Evolutionary conservation across 2,329 filamentous ascomycete species (phyloP).

Genomic region (Aspergillus costaricaensis): DNA sequence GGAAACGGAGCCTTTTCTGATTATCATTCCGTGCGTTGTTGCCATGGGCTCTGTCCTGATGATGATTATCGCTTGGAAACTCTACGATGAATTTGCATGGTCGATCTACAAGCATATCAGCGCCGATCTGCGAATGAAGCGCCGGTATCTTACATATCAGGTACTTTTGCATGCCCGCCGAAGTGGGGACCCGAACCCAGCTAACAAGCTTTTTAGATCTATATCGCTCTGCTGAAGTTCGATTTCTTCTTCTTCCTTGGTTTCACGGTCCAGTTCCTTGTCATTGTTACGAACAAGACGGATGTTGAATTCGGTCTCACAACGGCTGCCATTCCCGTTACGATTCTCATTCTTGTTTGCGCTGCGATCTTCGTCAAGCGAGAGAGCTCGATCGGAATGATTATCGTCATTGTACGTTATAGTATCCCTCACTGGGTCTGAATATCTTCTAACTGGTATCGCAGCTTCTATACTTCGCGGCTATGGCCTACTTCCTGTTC

Average conservation of each 20-base stretch:
- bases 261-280: constrained; percentile 96
- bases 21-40: constrained; percentile 84
- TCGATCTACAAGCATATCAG: constrained; percentile 99
- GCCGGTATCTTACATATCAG: constrained; percentile 94
- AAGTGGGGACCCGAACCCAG: constrained; percentile 2
- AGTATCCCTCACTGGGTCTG: not conserved
- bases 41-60: constrained; percentile 72
- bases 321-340: constrained; percentile 85
- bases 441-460: constrained; percentile 16
- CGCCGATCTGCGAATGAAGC: constrained; percentile 94
- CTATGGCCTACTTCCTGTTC: constrained; percentile 93
- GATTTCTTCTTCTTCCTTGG: constrained; percentile 99
- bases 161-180: constrained; percentile 51
- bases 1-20: constrained; percentile 71
- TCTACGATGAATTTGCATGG: constrained; percentile 99
- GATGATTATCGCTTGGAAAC: constrained; percentile 81
- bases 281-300: constrained; percentile 73
- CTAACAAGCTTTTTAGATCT: constrained; percentile 65
- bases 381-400: constrained; percentile 79
- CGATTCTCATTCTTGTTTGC: constrained; percentile 80
- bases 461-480: constrained; percentile 78
- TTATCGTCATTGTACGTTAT: constrained; percentile 64
- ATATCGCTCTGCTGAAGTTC: constrained; percentile 96
- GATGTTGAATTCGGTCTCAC: constrained; percentile 82
- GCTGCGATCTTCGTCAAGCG: constrained; percentile 83